phyloP scores from a whole-genome alignment of 2,329 filamentous ascomycete species.

The Xylaria sp. region DNA sequence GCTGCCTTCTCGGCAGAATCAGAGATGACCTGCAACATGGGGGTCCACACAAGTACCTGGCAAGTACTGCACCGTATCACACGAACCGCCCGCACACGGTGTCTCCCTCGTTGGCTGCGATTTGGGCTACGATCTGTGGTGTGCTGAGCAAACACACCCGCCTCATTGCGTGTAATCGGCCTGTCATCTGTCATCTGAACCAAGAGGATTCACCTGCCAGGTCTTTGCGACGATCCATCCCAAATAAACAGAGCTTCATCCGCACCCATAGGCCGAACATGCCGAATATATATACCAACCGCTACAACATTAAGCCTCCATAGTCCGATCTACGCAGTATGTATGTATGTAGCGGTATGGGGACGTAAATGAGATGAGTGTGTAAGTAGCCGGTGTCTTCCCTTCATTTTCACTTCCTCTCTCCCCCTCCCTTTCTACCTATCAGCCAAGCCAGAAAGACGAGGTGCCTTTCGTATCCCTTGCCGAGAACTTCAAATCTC shows the following conservation, averaged over 20 bases:
- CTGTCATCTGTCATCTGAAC: conserved; percentile 1
- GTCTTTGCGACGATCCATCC: background rate
- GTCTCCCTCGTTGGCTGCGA: conserved; percentile 8
- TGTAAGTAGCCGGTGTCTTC: conserved; percentile 1
- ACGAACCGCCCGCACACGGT: conserved; percentile 24
- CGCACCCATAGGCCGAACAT: too few relatives aligned
- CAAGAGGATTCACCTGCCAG: background rate
- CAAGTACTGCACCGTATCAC: conserved; percentile 35
- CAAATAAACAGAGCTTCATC: background rate
- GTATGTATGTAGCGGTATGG: too few relatives aligned
- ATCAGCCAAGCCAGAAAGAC: background rate
- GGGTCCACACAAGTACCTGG: conserved; percentile 41
- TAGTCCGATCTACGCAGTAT: too few relatives aligned
- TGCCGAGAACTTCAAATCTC: conserved; percentile 12
- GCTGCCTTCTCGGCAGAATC: conserved; percentile 44
- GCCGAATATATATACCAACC: conserved; percentile 2
- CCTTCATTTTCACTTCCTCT: background rate
- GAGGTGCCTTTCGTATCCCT: conserved; percentile 27
- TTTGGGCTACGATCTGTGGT: conserved; percentile 10
- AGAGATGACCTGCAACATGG: conserved; percentile 43
- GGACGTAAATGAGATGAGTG: background rate
- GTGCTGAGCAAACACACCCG: conserved; percentile 16
- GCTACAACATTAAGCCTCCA: background rate
- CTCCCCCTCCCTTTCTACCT: background rate
- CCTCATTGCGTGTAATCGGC: conserved; percentile 5